Evolutionary conservation across 2,329 filamentous ascomycete species (phyloP).

Genomic region (Sclerotinia spermophila): DNA sequence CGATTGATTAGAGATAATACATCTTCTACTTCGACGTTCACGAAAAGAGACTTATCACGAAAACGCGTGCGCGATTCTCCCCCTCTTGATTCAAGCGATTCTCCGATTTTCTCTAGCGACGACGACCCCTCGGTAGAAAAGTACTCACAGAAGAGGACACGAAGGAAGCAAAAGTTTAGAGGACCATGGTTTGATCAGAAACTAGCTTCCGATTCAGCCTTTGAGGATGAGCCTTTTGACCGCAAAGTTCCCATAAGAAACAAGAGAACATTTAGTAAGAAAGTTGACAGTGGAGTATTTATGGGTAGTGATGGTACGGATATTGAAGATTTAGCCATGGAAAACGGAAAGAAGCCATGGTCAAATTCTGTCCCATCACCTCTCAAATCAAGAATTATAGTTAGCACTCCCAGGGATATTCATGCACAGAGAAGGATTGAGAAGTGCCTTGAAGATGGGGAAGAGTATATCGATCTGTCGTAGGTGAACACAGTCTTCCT

Average conservation of each 20-base stretch:
- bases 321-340: conserved; percentile 37
- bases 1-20: conserved; percentile 14
- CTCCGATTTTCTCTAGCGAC: conserved; percentile 68
- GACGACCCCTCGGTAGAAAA: conserved; percentile 66
- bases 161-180: conserved; percentile 59
- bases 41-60: conserved; percentile 20
- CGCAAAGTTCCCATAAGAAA: conserved; percentile 23
- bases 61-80: conserved; percentile 42
- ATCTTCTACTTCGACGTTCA: conserved; percentile 1
- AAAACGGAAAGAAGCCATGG: not conserved
- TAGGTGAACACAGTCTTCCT: conserved; percentile 39
- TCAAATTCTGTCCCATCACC: not conserved
- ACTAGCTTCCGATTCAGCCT: conserved; percentile 37
- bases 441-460: conserved; percentile 53
- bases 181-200: conserved; percentile 67
- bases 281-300: conserved; percentile 67
- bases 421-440: conserved; percentile 47
- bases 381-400: conserved; percentile 2
- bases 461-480: conserved; percentile 60
- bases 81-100: conserved; percentile 59
- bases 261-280: conserved; percentile 54
- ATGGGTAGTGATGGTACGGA: conserved; percentile 58
- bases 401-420: conserved; percentile 4
- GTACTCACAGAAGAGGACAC: conserved; percentile 49
- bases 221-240: conserved; percentile 20